These are phyloP conservation scores for Sarocladium oryzae DNA, from an alignment of 2,329 filamentous ascomycete species.

Conservation along the genomic window DNA sequence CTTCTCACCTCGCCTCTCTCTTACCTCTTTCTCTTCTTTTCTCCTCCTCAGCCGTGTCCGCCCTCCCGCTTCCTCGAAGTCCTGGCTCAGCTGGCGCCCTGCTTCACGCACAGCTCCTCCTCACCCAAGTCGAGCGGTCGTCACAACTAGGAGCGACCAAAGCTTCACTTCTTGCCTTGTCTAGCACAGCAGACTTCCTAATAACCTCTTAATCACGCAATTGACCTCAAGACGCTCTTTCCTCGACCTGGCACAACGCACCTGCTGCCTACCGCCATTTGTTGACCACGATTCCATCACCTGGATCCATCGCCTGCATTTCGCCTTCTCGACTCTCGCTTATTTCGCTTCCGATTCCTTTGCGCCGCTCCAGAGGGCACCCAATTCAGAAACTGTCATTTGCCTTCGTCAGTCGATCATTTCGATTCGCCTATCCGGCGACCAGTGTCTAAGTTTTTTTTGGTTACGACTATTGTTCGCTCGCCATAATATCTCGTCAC, in stretches of 20 bases:
- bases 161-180: neutral
- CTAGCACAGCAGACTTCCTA: neutral
- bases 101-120: constrained; percentile 3
- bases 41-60: constrained; percentile 7
- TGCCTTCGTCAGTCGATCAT: constrained; percentile 5
- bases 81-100: constrained; percentile 3
- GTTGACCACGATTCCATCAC: constrained; percentile 6
- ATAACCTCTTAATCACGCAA: constrained; percentile 8
- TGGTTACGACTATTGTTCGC: constrained; percentile 8
- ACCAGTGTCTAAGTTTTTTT: constrained; percentile 5
- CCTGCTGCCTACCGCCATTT: constrained; percentile 3
- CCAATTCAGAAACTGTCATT: neutral
- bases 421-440: constrained; percentile 5
- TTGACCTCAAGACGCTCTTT: constrained; percentile 10
- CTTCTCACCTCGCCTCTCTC: constrained; percentile 2
- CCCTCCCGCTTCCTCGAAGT: constrained; percentile 7
- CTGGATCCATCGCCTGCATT: constrained; percentile 3
- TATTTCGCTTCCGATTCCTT: neutral
- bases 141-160: neutral
- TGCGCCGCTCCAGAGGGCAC: neutral
- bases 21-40: neutral
- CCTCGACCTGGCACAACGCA: constrained; percentile 1
- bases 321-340: constrained; percentile 7
- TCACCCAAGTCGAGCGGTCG: neutral
- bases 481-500: constrained; percentile 47